Evolutionary conservation across 2,329 filamentous ascomycete genomes (phyloP), one percentile per base, ranked within the genome.

Genomic region (Ophiocordyceps camponoti-leonardi): DNA sequence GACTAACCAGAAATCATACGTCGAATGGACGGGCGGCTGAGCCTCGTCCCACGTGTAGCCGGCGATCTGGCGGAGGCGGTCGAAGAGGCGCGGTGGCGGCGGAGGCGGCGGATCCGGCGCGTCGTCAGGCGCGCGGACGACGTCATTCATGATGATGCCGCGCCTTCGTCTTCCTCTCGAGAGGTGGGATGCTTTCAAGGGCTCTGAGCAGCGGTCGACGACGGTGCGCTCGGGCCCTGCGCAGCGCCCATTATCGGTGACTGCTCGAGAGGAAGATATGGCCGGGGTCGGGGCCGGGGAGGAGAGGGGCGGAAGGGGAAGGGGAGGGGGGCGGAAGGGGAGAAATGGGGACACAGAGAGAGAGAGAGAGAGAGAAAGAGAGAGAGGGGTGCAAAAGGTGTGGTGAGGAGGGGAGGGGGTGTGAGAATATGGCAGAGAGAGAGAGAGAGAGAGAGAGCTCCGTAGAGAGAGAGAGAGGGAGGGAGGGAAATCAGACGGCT

Each of bases 1-100:
- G 3, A 49, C 64, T 55, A 67, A 79, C 86, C 88, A 96, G 67
- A 88, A 87, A 61, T 93, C 86, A 63, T 94, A 95, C 54, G 80
- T 86, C 44, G 75, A 74, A 57, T 80, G 77, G 46, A 73, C 67
- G 12, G 75, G 75, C 23, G 62, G 61, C 47, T 57, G 60, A 14
- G 73, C 70, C 52, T 84, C 81, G 61, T 87, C 81, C 83, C 83
- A 88, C 7, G 73, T 77, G 58, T 86, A 87, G 45, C 82, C 83
- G 42, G 79, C 72, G 51, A 88, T 71, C 58, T 85, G 81, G 50
- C 75, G 72, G 52, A 88, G 69, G 44, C 83, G 76, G 59, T 87
- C 81, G 54, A 80, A 82, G 45, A 88, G 72, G 54, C 79, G 76
- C 49, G 71, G 66, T 40, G 80, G 79, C 46, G 79, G 77, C 52